Evolutionary conservation across 73 alveolate genomes (phyloP).

Genomic region (Diophrys appendiculata): DNA sequence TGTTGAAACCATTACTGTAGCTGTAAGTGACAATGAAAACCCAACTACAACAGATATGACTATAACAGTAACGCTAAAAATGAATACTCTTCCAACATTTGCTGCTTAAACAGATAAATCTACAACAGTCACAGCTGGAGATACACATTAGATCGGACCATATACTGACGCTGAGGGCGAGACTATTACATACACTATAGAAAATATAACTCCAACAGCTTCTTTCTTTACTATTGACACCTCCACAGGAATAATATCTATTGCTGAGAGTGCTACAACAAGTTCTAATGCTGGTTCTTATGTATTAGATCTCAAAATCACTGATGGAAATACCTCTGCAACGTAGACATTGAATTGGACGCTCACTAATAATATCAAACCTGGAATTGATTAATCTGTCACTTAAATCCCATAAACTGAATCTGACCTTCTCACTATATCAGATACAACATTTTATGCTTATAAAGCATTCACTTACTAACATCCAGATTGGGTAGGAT

Average conservation of each 20-base stretch:
- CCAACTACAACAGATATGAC: neutral
- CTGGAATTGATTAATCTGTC: neutral
- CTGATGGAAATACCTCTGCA: neutral
- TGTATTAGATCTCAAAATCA: neutral
- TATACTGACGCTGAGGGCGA: neutral
- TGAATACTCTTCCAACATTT: neutral
- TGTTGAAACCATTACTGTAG: neutral
- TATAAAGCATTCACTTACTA: neutral
- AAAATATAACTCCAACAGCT: neutral
- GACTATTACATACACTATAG: neutral
- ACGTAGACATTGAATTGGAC: neutral
- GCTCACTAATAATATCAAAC: neutral
- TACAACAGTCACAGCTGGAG: neutral
- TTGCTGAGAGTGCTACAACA: neutral
- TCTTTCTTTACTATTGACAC: neutral
- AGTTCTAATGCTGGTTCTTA: neutral
- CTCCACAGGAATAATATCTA: neutral
- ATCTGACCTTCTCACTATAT: neutral
- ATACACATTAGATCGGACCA: neutral
- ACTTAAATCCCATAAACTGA: neutral
- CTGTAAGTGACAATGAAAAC: neutral
- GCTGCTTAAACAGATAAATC: neutral
- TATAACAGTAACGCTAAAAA: neutral
- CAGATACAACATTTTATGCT: neutral
- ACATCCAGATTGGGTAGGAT: neutral